Base-by-base conservation (phyloP, 129 eudicot species). In the Rutidosis leptorrhynchoides region DNA sequence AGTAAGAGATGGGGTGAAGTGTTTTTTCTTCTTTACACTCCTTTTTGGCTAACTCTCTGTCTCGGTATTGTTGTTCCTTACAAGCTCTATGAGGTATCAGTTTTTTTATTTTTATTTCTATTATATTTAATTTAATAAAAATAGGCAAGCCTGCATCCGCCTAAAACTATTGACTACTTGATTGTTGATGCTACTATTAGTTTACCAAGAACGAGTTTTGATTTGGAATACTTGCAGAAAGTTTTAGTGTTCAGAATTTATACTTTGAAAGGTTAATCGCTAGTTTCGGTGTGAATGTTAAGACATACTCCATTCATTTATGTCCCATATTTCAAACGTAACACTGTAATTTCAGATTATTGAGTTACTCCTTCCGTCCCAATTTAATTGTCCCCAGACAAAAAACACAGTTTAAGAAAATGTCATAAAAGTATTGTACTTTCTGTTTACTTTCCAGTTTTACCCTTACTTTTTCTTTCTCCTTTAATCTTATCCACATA, bases 1-100 rank as follows among this genome's bases (percentile, higher is more conserved):
- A 88, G 98, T 85, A 88, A 93, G 62, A 77, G 96, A 82, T 88
- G 98, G 98, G 96, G 87, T 6, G 96, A 93, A 70, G 16, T 88
- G 64, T 93, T 93, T 81, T 93, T 89, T 70, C 80, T 93, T 28
- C 69, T 88, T 1, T 88, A 93, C 74, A 85, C 98, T 19, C 98
- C 96, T 0, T 86, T 92, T 55, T 92, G 98, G 98, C 95, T 92
- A 74, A 88, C 96, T 59, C 91, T 92, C 17, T 85, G 96, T 80
- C 95, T 92, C 45, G 98, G 98, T 20, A 76, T 92, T 64, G 86
- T 92, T 55, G 95, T 92, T 19, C 98, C 98, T 25, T 88, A 75
- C 78, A 85, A 85, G 78, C 84, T 92, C 42, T 92, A 92, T 45
- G 96, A 92, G 96, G 96, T 87, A 25, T 6, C 24, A 1, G 32